Percentiles rank a stretch among this genome's conserved stretches.
Evolutionary conservation across 306 rosid genomes (phyloP).

Genomic region (Cicer cuneatum): DNA sequence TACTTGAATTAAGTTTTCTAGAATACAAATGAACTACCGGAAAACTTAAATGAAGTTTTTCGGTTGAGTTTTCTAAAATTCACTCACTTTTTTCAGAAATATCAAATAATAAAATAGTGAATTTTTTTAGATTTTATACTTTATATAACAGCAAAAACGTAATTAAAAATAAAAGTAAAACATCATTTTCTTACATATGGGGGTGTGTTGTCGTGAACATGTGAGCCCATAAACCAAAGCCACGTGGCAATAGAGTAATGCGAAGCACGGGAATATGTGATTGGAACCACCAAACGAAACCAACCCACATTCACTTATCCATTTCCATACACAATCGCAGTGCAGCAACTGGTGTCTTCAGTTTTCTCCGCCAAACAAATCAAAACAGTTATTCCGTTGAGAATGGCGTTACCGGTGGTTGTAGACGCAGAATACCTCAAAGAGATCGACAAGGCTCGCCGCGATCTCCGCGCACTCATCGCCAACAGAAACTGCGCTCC

Average conservation of each 20-base stretch:
- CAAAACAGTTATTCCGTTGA: conserved; percentile 5
- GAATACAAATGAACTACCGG: no score
- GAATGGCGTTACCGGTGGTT: conserved; percentile 76
- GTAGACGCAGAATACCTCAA: conserved; percentile 78
- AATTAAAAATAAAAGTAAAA: no score
- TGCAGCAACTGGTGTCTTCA: background rate
- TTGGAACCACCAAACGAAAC: conserved; percentile 25
- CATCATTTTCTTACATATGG: no score
- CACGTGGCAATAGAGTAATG: conserved; percentile 39
- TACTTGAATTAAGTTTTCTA: no score
- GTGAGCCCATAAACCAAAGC: background rate
- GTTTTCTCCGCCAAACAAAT: background rate
- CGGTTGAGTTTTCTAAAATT: no score
- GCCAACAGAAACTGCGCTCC: conserved; percentile 85
- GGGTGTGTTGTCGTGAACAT: background rate
- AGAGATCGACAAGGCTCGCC: conserved; percentile 80
- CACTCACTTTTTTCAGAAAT: no score
- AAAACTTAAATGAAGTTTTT: no score
- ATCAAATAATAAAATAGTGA: no score
- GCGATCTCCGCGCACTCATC: conserved; percentile 91
- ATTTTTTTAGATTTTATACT: no score
- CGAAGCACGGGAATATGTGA: background rate
- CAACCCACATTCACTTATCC: conserved; percentile 27
- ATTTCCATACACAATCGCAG: background rate
- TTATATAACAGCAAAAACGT: no score